Evolutionary conservation across 805 yeast species (phyloP), one percentile per base, ranked within the genome.

Genomic region (Lipomyces mesembrius): DNA sequence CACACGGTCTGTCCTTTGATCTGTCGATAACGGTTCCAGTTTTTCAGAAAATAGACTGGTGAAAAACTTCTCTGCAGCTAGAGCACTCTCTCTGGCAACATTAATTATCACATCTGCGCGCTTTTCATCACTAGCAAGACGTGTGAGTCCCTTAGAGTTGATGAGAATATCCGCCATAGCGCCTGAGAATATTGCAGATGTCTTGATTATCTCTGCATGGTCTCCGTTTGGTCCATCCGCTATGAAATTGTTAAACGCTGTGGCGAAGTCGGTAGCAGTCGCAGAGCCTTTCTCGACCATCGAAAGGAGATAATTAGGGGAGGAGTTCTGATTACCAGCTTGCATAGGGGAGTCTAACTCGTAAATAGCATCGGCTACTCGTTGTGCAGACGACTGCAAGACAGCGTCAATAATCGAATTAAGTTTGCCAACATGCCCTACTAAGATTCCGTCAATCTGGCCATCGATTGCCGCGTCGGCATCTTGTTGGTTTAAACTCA

Each of bases 301-400:
- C 0, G 94, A 87, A 46, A 88, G 79, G 27, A 89, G 77, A 72
- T 85, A 88, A 70, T 85, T 87, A 2, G 94, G 90, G 0, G 94
- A 85, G 1, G 95, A 83, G 75, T 87, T 87, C 71, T 87, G 86
- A 75, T 90, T 90, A 63, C 95, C 95, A 3, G 92, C 91, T 77
- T 89, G 91, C 85, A 89, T 85, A 37, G 95, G 91, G 3, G 93
- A 88, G 63, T 87, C 88, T 68, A 91, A 80, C 73, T 88, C 92
- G 74, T 85, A 88, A 22, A 81, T 79, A 0, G 89, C 79, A 71
- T 89, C 91, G 77, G 92, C 96, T 62, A 92, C 83, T 61, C 92
- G 82, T 68, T 87, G 86, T 34, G 89, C 85, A 57, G 90, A 91
- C 70, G 90, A 84, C 27, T 81, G 82, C 67, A 92, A 80, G 59